These are phyloP conservation scores for Sclerotiophoma versabilis DNA, from an alignment of 2,329 filamentous ascomycete species.

Conservation along the genomic window DNA sequence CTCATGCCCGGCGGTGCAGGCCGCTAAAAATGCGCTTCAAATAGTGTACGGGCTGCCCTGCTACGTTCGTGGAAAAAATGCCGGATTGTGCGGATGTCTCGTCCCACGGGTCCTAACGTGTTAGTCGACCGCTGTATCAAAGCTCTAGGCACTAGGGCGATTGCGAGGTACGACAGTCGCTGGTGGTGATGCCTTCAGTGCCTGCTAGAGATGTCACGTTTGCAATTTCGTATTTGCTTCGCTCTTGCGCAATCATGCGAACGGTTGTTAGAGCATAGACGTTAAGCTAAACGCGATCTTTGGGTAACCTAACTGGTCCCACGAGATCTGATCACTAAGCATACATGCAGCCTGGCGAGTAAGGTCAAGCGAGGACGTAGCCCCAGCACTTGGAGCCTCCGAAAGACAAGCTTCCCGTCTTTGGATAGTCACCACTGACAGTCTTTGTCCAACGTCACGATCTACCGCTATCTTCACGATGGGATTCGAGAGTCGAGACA, in stretches of 20 bases:
- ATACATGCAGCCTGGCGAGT: conserved; percentile 28
- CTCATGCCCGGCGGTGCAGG: conserved; percentile 1
- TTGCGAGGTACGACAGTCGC: conserved; percentile 1
- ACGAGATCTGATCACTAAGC: conserved; percentile 15
- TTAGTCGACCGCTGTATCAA: conserved; percentile 5
- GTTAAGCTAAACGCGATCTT: conserved; percentile 1
- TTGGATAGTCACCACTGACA: conserved; percentile 4
- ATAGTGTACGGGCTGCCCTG: conserved; percentile 15
- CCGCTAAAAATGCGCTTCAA: conserved; percentile 14
- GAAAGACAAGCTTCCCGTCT: conserved; percentile 10
- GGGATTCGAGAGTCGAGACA: conserved; percentile 7
- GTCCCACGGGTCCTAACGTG: conserved; percentile 15
- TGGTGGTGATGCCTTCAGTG: background rate
- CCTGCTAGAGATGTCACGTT: conserved; percentile 2
- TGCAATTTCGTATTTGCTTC: conserved; percentile 1
- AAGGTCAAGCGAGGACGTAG: conserved; percentile 25
- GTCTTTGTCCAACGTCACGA: conserved; percentile 5
- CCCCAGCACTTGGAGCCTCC: conserved; percentile 11
- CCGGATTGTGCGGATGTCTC: conserved; percentile 17
- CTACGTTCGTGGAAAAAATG: conserved; percentile 20
- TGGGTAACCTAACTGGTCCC: conserved; percentile 15
- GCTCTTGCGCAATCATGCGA: conserved; percentile 33
- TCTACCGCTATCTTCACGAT: conserved; percentile 11
- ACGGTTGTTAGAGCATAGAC: conserved; percentile 22
- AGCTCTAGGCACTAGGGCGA: conserved; percentile 4